Conservation (phyloP, 768 basidiomycete species). For the Naganishia randhawae region DNA sequence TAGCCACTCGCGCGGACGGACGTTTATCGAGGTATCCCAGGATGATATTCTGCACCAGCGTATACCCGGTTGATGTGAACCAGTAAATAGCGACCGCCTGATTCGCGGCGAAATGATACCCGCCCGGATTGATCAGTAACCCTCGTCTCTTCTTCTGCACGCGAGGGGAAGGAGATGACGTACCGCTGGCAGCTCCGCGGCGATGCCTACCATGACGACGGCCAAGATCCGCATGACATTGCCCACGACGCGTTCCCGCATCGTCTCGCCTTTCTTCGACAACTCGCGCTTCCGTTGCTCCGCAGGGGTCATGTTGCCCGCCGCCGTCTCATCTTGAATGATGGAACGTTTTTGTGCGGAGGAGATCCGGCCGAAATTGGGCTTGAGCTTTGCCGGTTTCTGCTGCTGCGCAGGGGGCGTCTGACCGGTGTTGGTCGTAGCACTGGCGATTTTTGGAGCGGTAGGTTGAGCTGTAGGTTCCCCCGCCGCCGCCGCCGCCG, state of each 20-base stretch:
- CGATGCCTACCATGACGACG: slow-evolving; percentile 47
- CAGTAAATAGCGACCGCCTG: slow-evolving; percentile 52
- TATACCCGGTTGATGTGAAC: slow-evolving; percentile 48
- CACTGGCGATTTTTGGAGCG: not conserved
- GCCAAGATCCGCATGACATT: slow-evolving; percentile 45
- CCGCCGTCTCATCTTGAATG: slow-evolving; percentile 16
- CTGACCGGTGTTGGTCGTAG: not conserved
- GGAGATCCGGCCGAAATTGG: slow-evolving; percentile 3
- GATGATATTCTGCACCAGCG: slow-evolving; percentile 44
- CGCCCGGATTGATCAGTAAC: not conserved
- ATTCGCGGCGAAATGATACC: not conserved
- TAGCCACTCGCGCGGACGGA: not conserved
- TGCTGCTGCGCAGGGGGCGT: not conserved
- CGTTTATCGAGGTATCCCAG: slow-evolving; percentile 30
- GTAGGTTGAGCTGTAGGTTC: not conserved
- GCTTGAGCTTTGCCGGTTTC: slow-evolving; percentile 1
- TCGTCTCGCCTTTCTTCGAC: slow-evolving; percentile 21
- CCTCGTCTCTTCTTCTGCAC: not conserved
- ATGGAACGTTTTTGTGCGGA: not conserved
- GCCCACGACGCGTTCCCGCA: slow-evolving; percentile 33
- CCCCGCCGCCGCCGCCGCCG: not conserved
- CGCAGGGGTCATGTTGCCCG: slow-evolving; percentile 14
- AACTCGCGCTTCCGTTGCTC: slow-evolving; percentile 7
- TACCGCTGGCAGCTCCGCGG: slow-evolving; percentile 49
- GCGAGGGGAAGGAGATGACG: slow-evolving; percentile 27